Evolutionary conservation across 2,329 filamentous ascomycete species (phyloP), one percentile per base, ranked within the genome.

Genomic region (Fusarium praegraminearum): DNA sequence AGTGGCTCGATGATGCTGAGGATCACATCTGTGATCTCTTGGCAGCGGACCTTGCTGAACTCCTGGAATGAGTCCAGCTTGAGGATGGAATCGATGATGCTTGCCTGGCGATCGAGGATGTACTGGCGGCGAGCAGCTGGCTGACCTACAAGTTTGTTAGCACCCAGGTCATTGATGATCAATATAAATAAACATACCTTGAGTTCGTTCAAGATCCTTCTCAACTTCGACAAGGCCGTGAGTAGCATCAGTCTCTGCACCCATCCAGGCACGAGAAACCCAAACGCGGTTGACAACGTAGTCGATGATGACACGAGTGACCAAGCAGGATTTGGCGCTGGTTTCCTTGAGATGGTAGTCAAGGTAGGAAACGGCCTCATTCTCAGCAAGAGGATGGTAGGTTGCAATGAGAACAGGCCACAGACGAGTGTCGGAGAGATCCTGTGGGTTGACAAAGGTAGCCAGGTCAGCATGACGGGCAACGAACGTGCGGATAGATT

Each of bases 1-100:
- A 86, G 73, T 2, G 83, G 81, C 56, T 77, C 72, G 11, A 82
- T 72, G 70, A 78, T 80, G 54, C 76, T 71, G 7, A 80, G 65
- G 18, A 83, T 74, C 55, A 78, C 76, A 46, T 78, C 76, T 8
- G 85, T 76, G 57, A 87, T 80, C 22, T 85, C 81, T 0, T 81
- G 78, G 6, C 84, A 71, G 58, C 77, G 78, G 35, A 64, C 43
- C 47, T 75, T 74, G 72, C 77, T 74, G 72, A 79, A 81, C 12
- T 69, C 41, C 7, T 62, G 58, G 51, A 71, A 75, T 15, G 74
- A 71, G 53, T 80, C 78, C 33, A 75, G 70, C 50, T 76, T 73
- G 57, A 83, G 73, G 56, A 85, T 79, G 26, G 66, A 64, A 52
- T 81, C 78, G 58, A 85, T 70, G 36, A 81, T 73, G 26, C 69